phyloP scores from a whole-genome alignment of 108 stramenopile genomes.

The Asterionellopsis glacialis region DNA sequence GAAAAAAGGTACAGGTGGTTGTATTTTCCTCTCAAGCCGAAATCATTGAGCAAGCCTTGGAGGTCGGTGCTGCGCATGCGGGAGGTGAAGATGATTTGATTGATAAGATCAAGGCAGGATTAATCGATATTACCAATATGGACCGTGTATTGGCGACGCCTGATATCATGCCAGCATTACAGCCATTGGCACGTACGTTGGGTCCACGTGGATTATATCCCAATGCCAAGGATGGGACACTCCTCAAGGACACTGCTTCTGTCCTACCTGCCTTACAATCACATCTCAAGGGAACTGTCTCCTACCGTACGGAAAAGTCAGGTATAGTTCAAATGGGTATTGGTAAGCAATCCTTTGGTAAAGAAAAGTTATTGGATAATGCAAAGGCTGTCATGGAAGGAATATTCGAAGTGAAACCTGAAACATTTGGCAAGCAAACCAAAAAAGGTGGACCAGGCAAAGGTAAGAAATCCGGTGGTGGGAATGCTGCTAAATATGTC shows the following conservation, averaged over 20 bases:
- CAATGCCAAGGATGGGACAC: slow-evolving; percentile 91
- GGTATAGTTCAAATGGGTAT: slow-evolving; percentile 88
- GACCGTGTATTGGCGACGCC: slow-evolving; percentile 85
- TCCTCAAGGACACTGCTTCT: slow-evolving; percentile 50
- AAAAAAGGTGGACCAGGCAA: slow-evolving; percentile 33
- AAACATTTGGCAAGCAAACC: slow-evolving; percentile 70
- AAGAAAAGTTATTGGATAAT: slow-evolving; percentile 67
- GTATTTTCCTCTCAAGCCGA: slow-evolving; percentile 83
- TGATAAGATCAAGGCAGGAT: slow-evolving; percentile 67
- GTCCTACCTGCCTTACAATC: slow-evolving; percentile 42
- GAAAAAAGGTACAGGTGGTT: slow-evolving; percentile 79
- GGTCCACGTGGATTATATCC: slow-evolving; percentile 97
- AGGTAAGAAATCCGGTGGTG: slow-evolving; percentile 27
- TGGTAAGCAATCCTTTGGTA: slow-evolving; percentile 77
- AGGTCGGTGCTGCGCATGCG: slow-evolving; percentile 72
- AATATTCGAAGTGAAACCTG: slow-evolving; percentile 69
- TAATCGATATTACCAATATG: slow-evolving; percentile 46
- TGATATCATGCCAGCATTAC: slow-evolving; percentile 75
- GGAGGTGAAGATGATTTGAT: slow-evolving; percentile 80
- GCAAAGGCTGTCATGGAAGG: slow-evolving; percentile 57
- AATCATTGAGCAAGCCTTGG: slow-evolving; percentile 55
- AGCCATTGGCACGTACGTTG: slow-evolving; percentile 75
- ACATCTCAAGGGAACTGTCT: slow-evolving; percentile 65
- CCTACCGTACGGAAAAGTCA: slow-evolving; percentile 84
- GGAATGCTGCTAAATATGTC: slow-evolving; percentile 66